Evolutionary conservation across 2,329 filamentous ascomycete species (phyloP).

Genomic region (Sporothrix globosa): DNA sequence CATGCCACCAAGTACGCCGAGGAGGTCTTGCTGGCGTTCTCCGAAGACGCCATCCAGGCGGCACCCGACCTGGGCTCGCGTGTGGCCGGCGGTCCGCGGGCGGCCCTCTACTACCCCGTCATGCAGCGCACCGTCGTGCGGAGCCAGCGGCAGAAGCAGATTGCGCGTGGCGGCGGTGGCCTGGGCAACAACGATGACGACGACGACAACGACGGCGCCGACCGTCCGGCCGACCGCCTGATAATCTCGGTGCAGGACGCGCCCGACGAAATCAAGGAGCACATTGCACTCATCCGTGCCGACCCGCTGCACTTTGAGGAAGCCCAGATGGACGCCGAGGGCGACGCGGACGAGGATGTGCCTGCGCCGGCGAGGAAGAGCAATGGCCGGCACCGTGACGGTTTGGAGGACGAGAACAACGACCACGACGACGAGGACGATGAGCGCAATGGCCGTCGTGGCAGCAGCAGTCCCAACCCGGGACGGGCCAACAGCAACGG

Average conservation of each 20-base stretch:
- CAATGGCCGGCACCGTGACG: conserved; percentile 18
- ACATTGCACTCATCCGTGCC: conserved; percentile 57
- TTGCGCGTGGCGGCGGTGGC: conserved; percentile 57
- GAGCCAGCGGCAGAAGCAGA: conserved; percentile 66
- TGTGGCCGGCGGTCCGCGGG: conserved; percentile 56
- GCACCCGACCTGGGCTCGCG: conserved; percentile 40
- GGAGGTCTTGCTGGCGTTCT: conserved; percentile 63
- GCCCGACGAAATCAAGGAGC: conserved; percentile 55
- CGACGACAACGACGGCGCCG: conserved; percentile 35
- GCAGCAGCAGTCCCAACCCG: conserved; percentile 32
- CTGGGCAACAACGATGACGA: conserved; percentile 41
- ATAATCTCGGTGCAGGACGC: conserved; percentile 61
- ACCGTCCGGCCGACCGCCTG: conserved; percentile 59
- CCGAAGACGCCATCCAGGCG: conserved; percentile 50
- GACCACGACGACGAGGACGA: conserved; percentile 32
- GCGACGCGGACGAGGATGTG: conserved; percentile 38
- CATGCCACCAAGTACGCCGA: conserved; percentile 65
- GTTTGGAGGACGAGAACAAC: conserved; percentile 10
- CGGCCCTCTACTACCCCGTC: conserved; percentile 69
- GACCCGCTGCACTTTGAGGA: conserved; percentile 56
- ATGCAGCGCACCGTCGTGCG: conserved; percentile 66
- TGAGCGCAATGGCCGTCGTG: conserved; percentile 33
- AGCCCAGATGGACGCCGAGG: conserved; percentile 43
- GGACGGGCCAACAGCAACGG: conserved; percentile 33
- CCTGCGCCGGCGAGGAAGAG: neutral